Evolutionary conservation across 495 filamentous ascomycete species (phyloP).

Genomic region (Tuber borchii): DNA sequence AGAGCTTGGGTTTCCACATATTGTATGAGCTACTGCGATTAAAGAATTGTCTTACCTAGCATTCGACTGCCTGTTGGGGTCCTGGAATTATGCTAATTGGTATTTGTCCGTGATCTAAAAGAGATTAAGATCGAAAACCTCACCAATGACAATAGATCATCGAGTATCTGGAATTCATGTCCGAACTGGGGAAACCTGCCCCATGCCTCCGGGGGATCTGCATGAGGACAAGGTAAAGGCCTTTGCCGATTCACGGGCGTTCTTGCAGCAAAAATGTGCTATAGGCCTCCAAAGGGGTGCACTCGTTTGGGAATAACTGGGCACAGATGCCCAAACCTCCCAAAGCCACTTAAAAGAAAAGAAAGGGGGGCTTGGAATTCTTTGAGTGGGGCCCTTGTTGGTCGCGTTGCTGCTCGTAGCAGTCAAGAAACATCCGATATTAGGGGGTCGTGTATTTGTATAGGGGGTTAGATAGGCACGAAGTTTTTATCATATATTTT

Average conservation of each 20-base stretch:
- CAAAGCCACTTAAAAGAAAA: neutral
- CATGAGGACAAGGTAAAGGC: neutral
- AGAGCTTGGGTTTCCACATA: neutral
- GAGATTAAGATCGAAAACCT: too few species aligned
- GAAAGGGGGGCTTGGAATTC: neutral
- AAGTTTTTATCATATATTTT: too few species aligned
- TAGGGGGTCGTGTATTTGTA: too few species aligned
- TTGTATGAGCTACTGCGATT: neutral
- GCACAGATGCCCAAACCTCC: neutral
- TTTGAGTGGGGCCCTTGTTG: neutral
- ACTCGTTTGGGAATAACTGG: neutral
- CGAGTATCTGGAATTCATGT: neutral
- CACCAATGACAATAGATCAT: neutral
- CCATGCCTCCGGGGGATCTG: neutral
- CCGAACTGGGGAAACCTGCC: neutral
- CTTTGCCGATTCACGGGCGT: neutral
- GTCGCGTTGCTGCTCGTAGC: neutral
- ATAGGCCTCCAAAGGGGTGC: neutral
- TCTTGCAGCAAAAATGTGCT: neutral
- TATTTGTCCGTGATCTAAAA: too few species aligned
- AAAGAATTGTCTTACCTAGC: neutral
- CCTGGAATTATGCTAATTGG: neutral
- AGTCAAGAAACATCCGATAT: too few species aligned
- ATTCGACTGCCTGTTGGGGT: neutral
- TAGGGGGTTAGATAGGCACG: too few species aligned